Conservation (phyloP, 768 basidiomycete genomes). For the Suillus sp. region DNA sequence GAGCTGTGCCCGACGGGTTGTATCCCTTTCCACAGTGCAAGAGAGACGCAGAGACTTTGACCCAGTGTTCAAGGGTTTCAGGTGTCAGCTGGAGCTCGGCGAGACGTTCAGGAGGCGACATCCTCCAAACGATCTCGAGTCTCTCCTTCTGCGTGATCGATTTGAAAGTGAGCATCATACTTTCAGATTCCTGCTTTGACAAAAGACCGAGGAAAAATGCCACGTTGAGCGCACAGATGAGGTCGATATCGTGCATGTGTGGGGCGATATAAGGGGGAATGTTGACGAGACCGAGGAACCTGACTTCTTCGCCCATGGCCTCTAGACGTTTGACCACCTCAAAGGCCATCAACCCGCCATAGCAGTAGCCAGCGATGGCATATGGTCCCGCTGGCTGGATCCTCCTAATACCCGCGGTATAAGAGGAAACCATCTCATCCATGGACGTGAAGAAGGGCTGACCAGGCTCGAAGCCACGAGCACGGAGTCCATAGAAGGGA, state of each 20-base stretch:
- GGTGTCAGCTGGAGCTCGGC: conserved; percentile 32
- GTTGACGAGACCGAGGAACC: conserved; percentile 39
- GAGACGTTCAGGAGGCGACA: conserved; percentile 31
- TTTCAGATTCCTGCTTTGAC: conserved; percentile 28
- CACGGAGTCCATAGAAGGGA: conserved; percentile 41
- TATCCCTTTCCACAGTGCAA: conserved; percentile 34
- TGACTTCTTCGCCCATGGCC: conserved; percentile 31
- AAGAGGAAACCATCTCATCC: conserved; percentile 36
- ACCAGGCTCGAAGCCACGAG: conserved; percentile 39
- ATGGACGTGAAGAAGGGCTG: conserved; percentile 34
- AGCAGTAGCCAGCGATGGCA: conserved; percentile 41
- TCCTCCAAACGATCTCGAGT: conserved; percentile 28
- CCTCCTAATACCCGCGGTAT: conserved; percentile 32
- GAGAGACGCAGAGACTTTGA: conserved; percentile 31
- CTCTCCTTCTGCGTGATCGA: conserved; percentile 26
- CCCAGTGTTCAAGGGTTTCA: conserved; percentile 30
- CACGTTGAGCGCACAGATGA: conserved; percentile 43
- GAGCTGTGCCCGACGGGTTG: conserved; percentile 25
- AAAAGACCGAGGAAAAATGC: conserved; percentile 43
- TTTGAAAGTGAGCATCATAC: conserved; percentile 22
- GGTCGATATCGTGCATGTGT: conserved; percentile 43
- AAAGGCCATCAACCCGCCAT: conserved; percentile 40
- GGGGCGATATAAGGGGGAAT: conserved; percentile 40
- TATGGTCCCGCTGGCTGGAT: conserved; percentile 36
- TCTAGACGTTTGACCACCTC: conserved; percentile 38